Evolutionary conservation across 306 rosid species (phyloP).

Genomic region (Cucurbita ficifolia): DNA sequence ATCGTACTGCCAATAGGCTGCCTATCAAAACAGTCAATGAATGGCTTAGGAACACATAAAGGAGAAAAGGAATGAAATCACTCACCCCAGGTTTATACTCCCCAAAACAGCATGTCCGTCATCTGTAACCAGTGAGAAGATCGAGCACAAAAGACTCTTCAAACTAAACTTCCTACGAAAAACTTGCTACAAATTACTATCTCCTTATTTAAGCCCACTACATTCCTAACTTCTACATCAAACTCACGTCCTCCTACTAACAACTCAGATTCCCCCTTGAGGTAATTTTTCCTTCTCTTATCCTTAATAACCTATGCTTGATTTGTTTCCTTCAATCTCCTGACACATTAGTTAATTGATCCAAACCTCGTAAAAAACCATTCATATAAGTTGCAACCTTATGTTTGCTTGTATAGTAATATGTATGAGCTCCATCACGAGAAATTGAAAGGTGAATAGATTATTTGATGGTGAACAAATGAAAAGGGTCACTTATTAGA

Average conservation of each 20-base stretch:
- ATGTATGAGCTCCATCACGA: background rate
- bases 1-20: background rate
- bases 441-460: background rate
- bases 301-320: background rate
- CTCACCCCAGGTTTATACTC: background rate
- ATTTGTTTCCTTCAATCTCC: background rate
- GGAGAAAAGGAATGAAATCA: background rate
- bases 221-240: background rate
- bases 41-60: background rate
- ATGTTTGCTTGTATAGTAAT: background rate
- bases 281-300: background rate
- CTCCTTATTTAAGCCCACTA: background rate
- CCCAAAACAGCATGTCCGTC: background rate
- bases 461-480: background rate
- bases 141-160: background rate
- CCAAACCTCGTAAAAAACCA: background rate
- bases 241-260: background rate
- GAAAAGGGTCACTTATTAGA: background rate
- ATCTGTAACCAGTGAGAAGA: background rate
- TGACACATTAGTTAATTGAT: background rate
- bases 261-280: background rate
- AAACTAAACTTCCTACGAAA: background rate
- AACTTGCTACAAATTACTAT: background rate
- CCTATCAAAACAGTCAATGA: background rate
- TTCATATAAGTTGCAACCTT: background rate